Percentiles rank a stretch among this genome's conserved stretches.
phyloP scores from a whole-genome alignment of 441 rosid genomes.

The Corymbia calophylla region DNA sequence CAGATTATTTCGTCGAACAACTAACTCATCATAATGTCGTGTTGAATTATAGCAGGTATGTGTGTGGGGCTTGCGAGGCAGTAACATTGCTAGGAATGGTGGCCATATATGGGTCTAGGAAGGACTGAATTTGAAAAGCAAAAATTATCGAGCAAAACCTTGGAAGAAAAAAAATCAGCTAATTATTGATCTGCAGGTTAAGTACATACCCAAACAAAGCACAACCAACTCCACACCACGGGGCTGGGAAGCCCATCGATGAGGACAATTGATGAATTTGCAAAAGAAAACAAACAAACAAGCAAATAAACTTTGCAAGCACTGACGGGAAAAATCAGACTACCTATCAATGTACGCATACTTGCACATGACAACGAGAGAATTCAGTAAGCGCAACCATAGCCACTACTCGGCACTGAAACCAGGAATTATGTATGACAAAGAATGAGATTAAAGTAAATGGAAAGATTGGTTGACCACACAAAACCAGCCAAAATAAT shows the following conservation, averaged over 20 bases:
- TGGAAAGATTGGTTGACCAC: neutral
- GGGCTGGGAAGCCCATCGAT: neutral
- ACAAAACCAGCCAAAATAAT: neutral
- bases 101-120: neutral
- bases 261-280: neutral
- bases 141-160: neutral
- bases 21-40: neutral
- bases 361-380: neutral
- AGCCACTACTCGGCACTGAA: neutral
- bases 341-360: neutral
- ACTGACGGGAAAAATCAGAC: neutral
- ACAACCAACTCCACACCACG: neutral
- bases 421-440: neutral
- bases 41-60: neutral
- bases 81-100: neutral
- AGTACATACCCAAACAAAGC: neutral
- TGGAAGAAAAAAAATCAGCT: neutral
- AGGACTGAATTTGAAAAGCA: neutral
- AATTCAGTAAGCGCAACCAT: neutral
- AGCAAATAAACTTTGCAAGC: neutral
- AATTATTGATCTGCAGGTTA: neutral
- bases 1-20: neutral
- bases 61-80: neutral
- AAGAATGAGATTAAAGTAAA: neutral
- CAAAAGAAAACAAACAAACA: neutral